Evolutionary conservation across 2,329 filamentous ascomycete genomes (phyloP).

Genomic region (Colletotrichum paranaense): DNA sequence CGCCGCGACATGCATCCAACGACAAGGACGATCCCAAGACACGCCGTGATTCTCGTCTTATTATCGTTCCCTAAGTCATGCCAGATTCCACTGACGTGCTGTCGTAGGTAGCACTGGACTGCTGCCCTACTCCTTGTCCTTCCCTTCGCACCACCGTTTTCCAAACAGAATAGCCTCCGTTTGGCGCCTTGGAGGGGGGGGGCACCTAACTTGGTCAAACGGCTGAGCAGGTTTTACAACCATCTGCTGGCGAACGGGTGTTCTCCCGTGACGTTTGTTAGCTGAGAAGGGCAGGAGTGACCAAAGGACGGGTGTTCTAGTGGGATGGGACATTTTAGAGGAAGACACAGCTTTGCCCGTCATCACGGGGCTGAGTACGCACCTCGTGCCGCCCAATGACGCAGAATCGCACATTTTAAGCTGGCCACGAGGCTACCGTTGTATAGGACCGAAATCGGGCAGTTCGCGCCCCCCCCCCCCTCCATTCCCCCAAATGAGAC

Average conservation of each 20-base stretch:
- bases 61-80: constrained; percentile 30
- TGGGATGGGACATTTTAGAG: neutral
- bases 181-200: neutral
- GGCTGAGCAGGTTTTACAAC: constrained; percentile 13
- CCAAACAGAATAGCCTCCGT: constrained; percentile 17
- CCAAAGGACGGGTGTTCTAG: constrained; percentile 12
- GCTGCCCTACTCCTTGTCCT: neutral
- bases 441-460: constrained; percentile 36
- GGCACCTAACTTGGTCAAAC: neutral
- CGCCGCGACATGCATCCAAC: constrained; percentile 15
- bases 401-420: constrained; percentile 2
- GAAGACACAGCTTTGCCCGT: neutral
- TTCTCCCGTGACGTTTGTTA: constrained; percentile 24
- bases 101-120: neutral
- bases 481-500: neutral
- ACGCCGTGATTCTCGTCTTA: constrained; percentile 29
- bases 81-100: constrained; percentile 26
- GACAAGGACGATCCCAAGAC: constrained; percentile 34
- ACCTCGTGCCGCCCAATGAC: constrained; percentile 33
- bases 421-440: constrained; percentile 53
- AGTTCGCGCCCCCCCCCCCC: neutral
- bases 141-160: constrained; percentile 14
- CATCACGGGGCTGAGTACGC: constrained; percentile 25
- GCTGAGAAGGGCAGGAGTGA: constrained; percentile 1
- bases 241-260: constrained; percentile 7